Conservation (phyloP, 352 stramenopile species). For the Phytophthora kernoviae region DNA sequence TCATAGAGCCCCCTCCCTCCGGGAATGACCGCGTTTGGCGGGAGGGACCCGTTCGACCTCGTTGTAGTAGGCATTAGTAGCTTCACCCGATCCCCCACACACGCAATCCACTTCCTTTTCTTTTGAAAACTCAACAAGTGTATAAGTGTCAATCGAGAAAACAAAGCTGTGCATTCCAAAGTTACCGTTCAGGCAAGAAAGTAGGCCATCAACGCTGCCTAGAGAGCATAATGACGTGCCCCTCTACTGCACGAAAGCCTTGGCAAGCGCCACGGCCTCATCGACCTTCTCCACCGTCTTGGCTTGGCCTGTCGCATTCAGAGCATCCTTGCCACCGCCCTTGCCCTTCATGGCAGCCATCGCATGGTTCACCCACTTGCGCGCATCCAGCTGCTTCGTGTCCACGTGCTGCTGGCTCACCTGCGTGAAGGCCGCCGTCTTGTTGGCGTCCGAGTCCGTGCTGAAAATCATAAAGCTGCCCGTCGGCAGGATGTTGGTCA, state of each 20-base stretch:
- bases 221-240: conserved; percentile 28
- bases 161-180: conserved; percentile 1
- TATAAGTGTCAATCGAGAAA: too few species aligned
- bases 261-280: conserved; percentile 69
- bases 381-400: conserved; percentile 82
- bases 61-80: conserved; percentile 41
- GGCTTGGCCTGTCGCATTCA: conserved; percentile 79
- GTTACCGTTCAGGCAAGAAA: conserved; percentile 17
- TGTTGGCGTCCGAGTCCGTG: conserved; percentile 90
- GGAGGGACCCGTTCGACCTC: conserved; percentile 29
- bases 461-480: conserved; percentile 95
- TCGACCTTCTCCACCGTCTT: conserved; percentile 79
- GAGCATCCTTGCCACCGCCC: conserved; percentile 92
- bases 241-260: conserved; percentile 58
- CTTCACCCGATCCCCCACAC: conserved; percentile 23
- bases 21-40: conserved; percentile 18
- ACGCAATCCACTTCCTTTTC: conserved; percentile 32
- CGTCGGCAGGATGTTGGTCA: conserved; percentile 72
- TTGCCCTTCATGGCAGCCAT: conserved; percentile 94
- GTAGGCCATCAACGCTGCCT: conserved; percentile 1
- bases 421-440: conserved; percentile 93
- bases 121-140: conserved; percentile 8
- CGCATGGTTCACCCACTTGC: conserved; percentile 93
- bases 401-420: conserved; percentile 85
- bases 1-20: conserved; percentile 15